Evolutionary conservation across 2,329 filamentous ascomycete genomes (phyloP).

Genomic region (Botryotinia convoluta): DNA sequence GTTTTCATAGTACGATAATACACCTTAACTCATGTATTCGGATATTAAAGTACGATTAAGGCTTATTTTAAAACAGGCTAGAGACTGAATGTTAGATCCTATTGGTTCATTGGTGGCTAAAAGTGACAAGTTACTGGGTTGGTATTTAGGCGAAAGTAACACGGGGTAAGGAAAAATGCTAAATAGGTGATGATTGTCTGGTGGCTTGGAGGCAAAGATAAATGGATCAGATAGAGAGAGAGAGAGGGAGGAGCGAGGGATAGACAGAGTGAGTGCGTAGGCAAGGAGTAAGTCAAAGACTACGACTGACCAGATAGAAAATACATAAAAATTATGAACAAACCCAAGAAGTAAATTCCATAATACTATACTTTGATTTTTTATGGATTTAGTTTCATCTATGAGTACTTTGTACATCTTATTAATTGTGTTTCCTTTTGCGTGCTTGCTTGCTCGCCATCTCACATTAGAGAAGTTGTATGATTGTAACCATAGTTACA

Average conservation of each 20-base stretch:
- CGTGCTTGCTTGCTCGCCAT: slow-evolving; percentile 1
- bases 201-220: neutral
- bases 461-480: neutral
- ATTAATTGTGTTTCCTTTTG: slow-evolving; percentile 3
- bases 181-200: slow-evolving; percentile 8
- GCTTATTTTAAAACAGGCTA: slow-evolving; percentile 15
- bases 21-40: neutral
- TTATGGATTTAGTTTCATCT: neutral
- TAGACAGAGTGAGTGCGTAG: neutral
- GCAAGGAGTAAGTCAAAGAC: neutral
- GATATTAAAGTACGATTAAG: slow-evolving; percentile 2
- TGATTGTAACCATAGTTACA: neutral
- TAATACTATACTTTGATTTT: neutral
- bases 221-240: neutral
- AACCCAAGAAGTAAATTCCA: neutral
- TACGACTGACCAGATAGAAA: neutral
- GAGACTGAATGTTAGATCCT: neutral
- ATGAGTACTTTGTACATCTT: neutral
- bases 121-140: slow-evolving; percentile 6
- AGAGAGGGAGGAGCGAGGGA: neutral
- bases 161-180: slow-evolving; percentile 8
- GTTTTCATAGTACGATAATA: slow-evolving; percentile 5
- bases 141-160: slow-evolving; percentile 6
- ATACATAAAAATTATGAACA: neutral
- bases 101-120: slow-evolving; percentile 9